phyloP scores from a whole-genome alignment of 208 protist genomes.

The Spironucleus salmonicida region DNA sequence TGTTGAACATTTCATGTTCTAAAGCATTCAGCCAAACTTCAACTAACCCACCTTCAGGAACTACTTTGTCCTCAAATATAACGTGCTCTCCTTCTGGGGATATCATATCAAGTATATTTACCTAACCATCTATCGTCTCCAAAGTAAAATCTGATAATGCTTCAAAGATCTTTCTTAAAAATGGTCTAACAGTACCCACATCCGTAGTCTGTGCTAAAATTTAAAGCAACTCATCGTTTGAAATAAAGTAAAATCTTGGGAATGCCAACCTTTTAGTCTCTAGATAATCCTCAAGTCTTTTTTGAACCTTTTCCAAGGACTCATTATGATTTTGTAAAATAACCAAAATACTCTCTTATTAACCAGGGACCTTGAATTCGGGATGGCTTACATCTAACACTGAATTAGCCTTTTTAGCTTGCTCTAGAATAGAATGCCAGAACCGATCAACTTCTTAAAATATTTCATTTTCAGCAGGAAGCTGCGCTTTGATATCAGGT shows the following conservation, averaged over 20 bases:
- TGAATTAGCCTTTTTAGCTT: conserved; percentile 59
- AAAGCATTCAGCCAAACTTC: conserved; percentile 78
- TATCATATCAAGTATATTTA: conserved; percentile 32
- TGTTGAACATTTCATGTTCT: conserved; percentile 72
- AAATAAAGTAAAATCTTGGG: conserved; percentile 81
- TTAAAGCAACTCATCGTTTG: conserved; percentile 86
- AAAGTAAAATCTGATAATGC: conserved; percentile 58
- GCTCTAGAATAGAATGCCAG: conserved; percentile 64
- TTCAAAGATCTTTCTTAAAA: conserved; percentile 83
- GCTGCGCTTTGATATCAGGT: conserved; percentile 71
- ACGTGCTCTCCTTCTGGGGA: conserved; percentile 42
- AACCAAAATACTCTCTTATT: conserved; percentile 62
- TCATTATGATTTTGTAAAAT: conserved; percentile 60
- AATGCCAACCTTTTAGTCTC: conserved; percentile 59
- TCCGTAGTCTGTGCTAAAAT: conserved; percentile 88
- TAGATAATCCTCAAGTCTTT: conserved; percentile 68
- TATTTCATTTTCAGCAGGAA: conserved; percentile 72
- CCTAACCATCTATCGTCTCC: conserved; percentile 21
- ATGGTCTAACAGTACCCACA: conserved; percentile 72
- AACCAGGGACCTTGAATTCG: no score
- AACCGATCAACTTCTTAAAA: conserved; percentile 69
- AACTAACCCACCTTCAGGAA: conserved; percentile 33
- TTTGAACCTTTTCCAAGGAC: conserved; percentile 74
- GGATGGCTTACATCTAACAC: conserved; percentile 58
- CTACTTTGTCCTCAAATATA: not conserved